Evolutionary conservation across 148 eudicot genomes (phyloP), one percentile per base, ranked within the genome.

Genomic region (Linanthus parryae): DNA sequence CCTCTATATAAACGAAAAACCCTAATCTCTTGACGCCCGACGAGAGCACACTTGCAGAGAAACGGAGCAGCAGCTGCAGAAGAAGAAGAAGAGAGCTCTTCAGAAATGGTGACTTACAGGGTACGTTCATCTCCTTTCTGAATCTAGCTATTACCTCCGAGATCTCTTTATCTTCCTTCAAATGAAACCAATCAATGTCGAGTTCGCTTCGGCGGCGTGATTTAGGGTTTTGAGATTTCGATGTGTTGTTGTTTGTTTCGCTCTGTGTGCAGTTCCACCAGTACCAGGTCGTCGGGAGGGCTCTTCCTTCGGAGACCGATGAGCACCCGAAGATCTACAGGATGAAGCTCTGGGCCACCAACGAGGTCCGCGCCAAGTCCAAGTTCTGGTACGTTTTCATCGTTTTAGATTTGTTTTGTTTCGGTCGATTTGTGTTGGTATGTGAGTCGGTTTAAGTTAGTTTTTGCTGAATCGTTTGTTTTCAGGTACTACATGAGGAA

Each of bases 341-440:
- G 17, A 90, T 90, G 97, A 90, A 90, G 76, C 81, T 89, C 0
- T 89, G 97, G 95, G 91, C 88, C 19, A 85, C 90, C 24, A 89
- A 89, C 64, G 95, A 85, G 54, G 97, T 89, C 36, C 88, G 97
- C 19, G 97, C 95, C 40, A 89, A 89, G 31, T 85, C 95, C 66
- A 89, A 89, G 71, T 89, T 85, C 51, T 89, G 97, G 97, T 88
- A 73, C 18, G 66, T 44, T 4, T 47, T 1, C 23, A 7, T n/a
- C 0, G 37, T 2, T 28, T 21, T 28, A 11, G 25, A 4, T 19
- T 1, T 44, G n/a, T 52, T 33, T 7, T 5, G 8, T 27, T 12
- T 48, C 31, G 4, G 19, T 31, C 22, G 38, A 13, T 10, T 17
- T 14, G 16, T 38, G 16, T 38, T 4, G 17, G 42, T 14, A 4